Evolutionary conservation across 2,329 filamentous ascomycete species (phyloP), one percentile per base, ranked within the genome.

Genomic region (Fusarium sp.): DNA sequence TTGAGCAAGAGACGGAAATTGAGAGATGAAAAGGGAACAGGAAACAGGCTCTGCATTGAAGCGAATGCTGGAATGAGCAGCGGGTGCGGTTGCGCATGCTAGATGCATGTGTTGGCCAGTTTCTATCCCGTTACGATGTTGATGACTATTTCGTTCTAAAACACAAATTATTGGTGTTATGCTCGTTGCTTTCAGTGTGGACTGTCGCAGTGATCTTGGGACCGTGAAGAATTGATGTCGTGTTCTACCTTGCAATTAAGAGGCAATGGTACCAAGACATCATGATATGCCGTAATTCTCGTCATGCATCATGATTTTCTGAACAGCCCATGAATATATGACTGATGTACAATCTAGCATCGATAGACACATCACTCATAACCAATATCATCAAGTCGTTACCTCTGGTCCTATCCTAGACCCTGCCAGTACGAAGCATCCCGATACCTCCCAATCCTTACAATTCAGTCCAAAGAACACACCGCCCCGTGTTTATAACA

Each of bases 31-130:
- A 19, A 40, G 32, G 23, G 23, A 26, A 32, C 23, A 24, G 34
- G n/a, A n/a, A n/a, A n/a, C n/a, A 21, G 28, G 24, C 20, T 45
- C 51, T 54, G 26, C 55, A 48, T 55, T 50, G 44, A 62, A 45
- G 28, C 19, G 55, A 44, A 38, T 32, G 43, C 36, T 32, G 34
- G 39, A 45, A 43, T 40, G n/a, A 36, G 45, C 34, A 36, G 20
- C 39, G 61, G 21, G 19, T 15, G 30, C 50, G 20, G 23, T 28
- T 21, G 43, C 39, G 21, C 26, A 65, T 61, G 50, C 46, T 48
- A 56, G 36, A 62, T 30, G 21, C 39, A 38, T 38, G 17, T 26
- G n/a, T 48, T 42, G 24, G 36, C 24, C 26, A 45, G 19, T 23
- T 45, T 24, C n/a, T 38, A 10, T 40, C 30, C 21, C n/a, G 40